These are phyloP conservation scores for Trametes maxima DNA, from an alignment of 768 basidiomycete species.

Conservation along the genomic window DNA sequence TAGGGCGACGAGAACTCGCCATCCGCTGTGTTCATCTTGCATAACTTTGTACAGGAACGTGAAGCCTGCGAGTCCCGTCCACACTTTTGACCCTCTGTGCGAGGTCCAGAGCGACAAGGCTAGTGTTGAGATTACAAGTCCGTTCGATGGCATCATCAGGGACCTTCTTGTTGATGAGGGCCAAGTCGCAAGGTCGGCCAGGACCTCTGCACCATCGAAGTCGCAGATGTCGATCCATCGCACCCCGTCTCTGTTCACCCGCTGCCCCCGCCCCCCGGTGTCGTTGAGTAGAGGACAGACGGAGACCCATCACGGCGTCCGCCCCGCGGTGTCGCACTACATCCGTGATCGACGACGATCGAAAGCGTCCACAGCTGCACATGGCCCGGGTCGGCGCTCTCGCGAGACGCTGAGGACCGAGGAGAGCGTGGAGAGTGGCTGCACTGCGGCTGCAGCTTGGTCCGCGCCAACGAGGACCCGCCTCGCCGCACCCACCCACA, in stretches of 20 bases:
- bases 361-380: too few species aligned
- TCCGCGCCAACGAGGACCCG: neutral
- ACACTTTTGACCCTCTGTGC: constrained; percentile 72
- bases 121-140: constrained; percentile 88
- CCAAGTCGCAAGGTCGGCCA: constrained; percentile 83
- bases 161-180: constrained; percentile 79
- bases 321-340: too few species aligned
- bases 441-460: too few species aligned
- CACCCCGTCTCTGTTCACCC: too few species aligned
- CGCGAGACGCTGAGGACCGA: too few species aligned
- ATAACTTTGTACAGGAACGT: constrained; percentile 55
- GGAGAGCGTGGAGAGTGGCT: too few species aligned
- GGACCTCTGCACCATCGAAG: constrained; percentile 78
- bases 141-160: constrained; percentile 75
- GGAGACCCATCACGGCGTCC: too few species aligned
- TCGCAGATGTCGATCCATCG: too few species aligned
- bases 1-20: constrained; percentile 1
- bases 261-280: too few species aligned
- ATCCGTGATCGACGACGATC: too few species aligned
- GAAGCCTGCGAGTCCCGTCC: constrained; percentile 49
- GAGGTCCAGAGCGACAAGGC: constrained; percentile 93
- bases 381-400: too few species aligned
- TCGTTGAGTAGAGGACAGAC: too few species aligned
- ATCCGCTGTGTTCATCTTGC: neutral
- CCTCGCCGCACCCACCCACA: neutral